Percentiles rank a stretch among this genome's conserved stretches.
Conservation (phyloP, 23 red algal species). For the Cyanidiococcus yangmingshanensis region DNA sequence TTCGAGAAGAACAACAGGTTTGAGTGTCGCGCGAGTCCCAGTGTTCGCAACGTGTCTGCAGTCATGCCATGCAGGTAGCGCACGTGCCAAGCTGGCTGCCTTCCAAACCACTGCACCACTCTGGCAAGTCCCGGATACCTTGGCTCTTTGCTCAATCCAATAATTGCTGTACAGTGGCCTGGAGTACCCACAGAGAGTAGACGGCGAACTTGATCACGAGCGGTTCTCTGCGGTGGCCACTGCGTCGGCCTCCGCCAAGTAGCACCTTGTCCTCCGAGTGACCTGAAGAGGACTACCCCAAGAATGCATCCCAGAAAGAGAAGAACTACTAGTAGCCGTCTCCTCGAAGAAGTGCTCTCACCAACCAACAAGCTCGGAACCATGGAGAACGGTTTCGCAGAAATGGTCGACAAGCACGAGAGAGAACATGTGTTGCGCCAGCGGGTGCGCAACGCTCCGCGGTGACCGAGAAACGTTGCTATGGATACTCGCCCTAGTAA, state of each 20-base stretch:
- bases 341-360: neutral
- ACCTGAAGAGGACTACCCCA: neutral
- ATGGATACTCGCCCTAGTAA: too few relatives aligned
- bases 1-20: neutral
- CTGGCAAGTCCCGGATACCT: neutral
- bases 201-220: neutral
- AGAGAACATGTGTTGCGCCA: too few relatives aligned
- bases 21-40: neutral
- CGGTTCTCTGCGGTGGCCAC: neutral
- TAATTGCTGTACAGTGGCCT: slow-evolving; percentile 8
- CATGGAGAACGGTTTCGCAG: too few relatives aligned
- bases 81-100: neutral
- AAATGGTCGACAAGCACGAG: too few relatives aligned
- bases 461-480: too few relatives aligned
- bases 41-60: neutral
- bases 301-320: neutral
- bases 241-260: neutral
- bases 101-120: slow-evolving; percentile 13
- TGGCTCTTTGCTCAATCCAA: neutral
- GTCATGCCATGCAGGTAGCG: neutral
- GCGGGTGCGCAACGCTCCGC: too few relatives aligned
- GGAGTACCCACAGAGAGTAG: slow-evolving; percentile 1
- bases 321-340: neutral
- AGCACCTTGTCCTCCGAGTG: neutral
- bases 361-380: neutral